A percentile compares a stretch with the other conserved stretches of the same genome.
These are phyloP conservation scores for Populus hybrid DNA, from an alignment of 441 rosid genomes.

Conservation along the genomic window DNA sequence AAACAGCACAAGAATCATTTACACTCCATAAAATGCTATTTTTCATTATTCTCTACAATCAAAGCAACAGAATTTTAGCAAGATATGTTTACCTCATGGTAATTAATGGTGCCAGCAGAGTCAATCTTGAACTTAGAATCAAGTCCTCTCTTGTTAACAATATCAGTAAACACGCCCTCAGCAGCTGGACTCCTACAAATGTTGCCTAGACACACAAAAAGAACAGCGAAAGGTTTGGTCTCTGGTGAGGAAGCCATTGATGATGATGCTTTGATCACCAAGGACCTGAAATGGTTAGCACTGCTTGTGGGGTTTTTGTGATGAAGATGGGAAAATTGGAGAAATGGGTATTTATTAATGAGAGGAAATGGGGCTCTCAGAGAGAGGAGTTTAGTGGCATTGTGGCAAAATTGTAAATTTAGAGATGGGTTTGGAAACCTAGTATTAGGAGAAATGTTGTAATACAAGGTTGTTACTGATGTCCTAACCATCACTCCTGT, in stretches of 20 bases:
- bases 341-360: conserved; percentile 16
- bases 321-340: not conserved
- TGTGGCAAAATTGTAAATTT: conserved; percentile 58
- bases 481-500: conserved; percentile 21
- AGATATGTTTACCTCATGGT: conserved; percentile 60
- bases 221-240: conserved; percentile 67
- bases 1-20: not conserved
- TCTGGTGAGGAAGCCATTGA: conserved; percentile 34
- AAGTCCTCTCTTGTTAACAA: conserved; percentile 69
- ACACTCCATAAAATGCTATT: not conserved
- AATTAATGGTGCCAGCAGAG: conserved; percentile 86
- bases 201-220: conserved; percentile 85
- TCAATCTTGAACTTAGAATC: conserved; percentile 67
- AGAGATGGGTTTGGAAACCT: conserved; percentile 17
- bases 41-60: not conserved
- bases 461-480: conserved; percentile 2
- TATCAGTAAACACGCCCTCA: conserved; percentile 82
- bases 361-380: conserved; percentile 19
- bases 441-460: conserved; percentile 4
- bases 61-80: not conserved
- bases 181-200: conserved; percentile 97
- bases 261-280: conserved; percentile 32
- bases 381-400: conserved; percentile 5
- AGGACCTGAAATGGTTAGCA: conserved; percentile 19
- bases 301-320: conserved; percentile 15